phyloP scores from a whole-genome alignment of 306 rosid genomes.

The Casuarina equisetifolia region DNA sequence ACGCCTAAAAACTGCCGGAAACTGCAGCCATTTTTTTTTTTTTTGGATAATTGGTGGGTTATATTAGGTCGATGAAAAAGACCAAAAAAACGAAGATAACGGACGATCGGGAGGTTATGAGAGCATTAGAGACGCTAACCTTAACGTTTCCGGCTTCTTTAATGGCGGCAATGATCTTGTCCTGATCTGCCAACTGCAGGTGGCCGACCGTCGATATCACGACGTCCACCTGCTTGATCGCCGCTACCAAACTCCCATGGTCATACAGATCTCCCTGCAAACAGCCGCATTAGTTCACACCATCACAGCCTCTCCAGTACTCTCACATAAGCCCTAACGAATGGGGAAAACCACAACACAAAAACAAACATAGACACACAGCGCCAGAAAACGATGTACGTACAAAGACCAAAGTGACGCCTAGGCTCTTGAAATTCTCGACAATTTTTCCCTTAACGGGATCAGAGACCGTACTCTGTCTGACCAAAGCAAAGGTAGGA shows the following conservation, averaged over 20 bases:
- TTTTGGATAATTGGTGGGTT: too few relatives aligned
- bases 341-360: not conserved
- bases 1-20: too few relatives aligned
- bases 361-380: not conserved
- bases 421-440: slow-evolving; percentile 49
- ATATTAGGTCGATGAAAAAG: not conserved
- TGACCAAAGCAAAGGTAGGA: slow-evolving; percentile 72
- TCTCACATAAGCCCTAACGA: not conserved
- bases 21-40: too few relatives aligned
- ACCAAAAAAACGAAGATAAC: not conserved
- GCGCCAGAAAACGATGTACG: not conserved
- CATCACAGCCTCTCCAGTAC: not conserved
- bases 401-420: slow-evolving; percentile 62
- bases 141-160: slow-evolving; percentile 82
- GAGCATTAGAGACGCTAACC: slow-evolving; percentile 35
- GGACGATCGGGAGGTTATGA: not conserved
- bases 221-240: slow-evolving; percentile 75
- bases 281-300: not conserved
- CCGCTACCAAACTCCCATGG: slow-evolving; percentile 74
- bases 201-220: slow-evolving; percentile 78
- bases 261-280: slow-evolving; percentile 74
- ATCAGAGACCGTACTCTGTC: slow-evolving; percentile 63
- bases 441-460: slow-evolving; percentile 58
- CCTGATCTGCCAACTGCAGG: slow-evolving; percentile 64
- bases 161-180: slow-evolving; percentile 80